A percentile compares a stretch with the other conserved stretches of the same genome.
Evolutionary conservation across 1,284 basidiomycete genomes (phyloP).

Genomic region (Boletus nobilissimus): DNA sequence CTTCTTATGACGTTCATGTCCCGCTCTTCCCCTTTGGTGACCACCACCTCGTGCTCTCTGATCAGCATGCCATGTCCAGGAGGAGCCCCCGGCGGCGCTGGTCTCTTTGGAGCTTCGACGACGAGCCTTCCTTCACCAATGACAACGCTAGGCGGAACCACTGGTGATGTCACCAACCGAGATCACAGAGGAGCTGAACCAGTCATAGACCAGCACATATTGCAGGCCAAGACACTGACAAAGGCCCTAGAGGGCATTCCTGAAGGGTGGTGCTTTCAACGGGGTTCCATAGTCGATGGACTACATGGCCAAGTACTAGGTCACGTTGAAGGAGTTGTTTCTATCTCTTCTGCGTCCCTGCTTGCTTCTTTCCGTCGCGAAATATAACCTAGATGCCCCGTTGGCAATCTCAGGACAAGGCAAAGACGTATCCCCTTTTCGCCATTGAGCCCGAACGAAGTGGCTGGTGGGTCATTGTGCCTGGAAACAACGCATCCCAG

Average conservation of each 20-base stretch:
- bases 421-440: conserved; percentile 36
- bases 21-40: conserved; percentile 41
- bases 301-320: conserved; percentile 37
- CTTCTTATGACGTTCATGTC: conserved; percentile 44
- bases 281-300: conserved; percentile 14
- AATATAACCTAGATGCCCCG: not conserved
- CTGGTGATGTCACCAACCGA: conserved; percentile 44
- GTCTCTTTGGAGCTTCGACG: conserved; percentile 15
- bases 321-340: not conserved
- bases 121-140: conserved; percentile 34
- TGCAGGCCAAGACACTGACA: conserved; percentile 36
- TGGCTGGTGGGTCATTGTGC: conserved; percentile 28
- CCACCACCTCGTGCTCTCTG: conserved; percentile 27
- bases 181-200: conserved; percentile 44
- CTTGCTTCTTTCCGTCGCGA: not conserved
- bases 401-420: conserved; percentile 25
- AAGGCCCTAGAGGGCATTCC: conserved; percentile 34
- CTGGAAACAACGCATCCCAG: conserved; percentile 45
- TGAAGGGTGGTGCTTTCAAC: not conserved
- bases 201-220: conserved; percentile 37
- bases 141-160: conserved; percentile 35
- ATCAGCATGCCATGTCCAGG: conserved; percentile 37
- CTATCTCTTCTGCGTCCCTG: not conserved
- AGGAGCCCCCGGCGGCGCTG: conserved; percentile 25
- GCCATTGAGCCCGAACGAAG: conserved; percentile 43